Conservation (phyloP, 352 stramenopile species). For the Globisporangium okanoganense region DNA sequence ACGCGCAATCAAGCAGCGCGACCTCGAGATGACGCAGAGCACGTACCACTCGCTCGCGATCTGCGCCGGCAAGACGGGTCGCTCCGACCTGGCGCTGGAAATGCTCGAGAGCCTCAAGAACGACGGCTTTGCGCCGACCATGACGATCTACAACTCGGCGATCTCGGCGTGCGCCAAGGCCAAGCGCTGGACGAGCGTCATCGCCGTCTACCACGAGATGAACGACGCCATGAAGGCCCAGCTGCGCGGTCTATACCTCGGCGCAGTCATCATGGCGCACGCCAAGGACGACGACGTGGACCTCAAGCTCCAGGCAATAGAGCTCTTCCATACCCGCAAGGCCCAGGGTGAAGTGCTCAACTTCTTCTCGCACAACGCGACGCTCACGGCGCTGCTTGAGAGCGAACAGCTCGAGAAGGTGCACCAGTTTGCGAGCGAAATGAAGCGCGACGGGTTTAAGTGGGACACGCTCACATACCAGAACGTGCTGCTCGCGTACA, state of each 20-base stretch:
- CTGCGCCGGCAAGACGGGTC: conserved; percentile 70
- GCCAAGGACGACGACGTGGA: conserved; percentile 47
- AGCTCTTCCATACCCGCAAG: conserved; percentile 58
- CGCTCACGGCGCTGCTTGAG: conserved; percentile 53
- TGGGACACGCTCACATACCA: conserved; percentile 76
- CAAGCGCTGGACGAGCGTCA: conserved; percentile 64
- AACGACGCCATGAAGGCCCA: conserved; percentile 25
- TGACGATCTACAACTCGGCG: conserved; percentile 79
- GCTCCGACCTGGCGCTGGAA: conserved; percentile 66
- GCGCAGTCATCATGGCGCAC: conserved; percentile 71
- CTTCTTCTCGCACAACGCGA: conserved; percentile 69
- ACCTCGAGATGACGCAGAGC: conserved; percentile 64
- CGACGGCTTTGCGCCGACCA: conserved; percentile 48
- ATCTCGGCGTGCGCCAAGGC: conserved; percentile 76
- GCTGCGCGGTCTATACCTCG: conserved; percentile 52
- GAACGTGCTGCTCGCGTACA: conserved; percentile 56
- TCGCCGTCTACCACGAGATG: conserved; percentile 66
- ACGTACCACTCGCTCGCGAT: conserved; percentile 81
- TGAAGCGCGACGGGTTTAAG: conserved; percentile 52
- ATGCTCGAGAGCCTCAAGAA: conserved; percentile 46
- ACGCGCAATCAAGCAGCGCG: conserved; percentile 52
- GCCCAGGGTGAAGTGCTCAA: conserved; percentile 39
- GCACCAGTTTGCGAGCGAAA: conserved; percentile 47
- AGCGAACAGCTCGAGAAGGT: conserved; percentile 52
- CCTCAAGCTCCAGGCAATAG: conserved; percentile 31